Conservation (phyloP, 1,284 basidiomycete genomes). For the Cutaneotrichosporon dermatis region DNA sequence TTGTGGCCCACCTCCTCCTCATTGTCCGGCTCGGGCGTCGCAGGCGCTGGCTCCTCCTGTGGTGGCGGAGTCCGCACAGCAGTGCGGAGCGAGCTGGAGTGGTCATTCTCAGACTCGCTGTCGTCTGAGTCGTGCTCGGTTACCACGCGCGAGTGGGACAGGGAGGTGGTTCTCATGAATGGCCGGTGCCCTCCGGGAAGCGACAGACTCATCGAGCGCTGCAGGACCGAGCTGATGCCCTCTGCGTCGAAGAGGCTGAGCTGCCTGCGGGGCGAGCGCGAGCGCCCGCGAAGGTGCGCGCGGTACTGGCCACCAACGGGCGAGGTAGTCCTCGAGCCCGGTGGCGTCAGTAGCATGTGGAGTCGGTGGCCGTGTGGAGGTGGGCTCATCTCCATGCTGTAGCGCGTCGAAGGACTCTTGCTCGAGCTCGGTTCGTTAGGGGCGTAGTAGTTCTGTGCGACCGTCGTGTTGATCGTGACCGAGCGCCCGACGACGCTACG, state of each 20-base stretch:
- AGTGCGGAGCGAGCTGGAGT: slow-evolving; percentile 6
- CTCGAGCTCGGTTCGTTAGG: slow-evolving; percentile 1
- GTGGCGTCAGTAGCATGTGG: slow-evolving; percentile 37
- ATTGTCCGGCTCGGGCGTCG: neutral
- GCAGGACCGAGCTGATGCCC: slow-evolving; percentile 34
- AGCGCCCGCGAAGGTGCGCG: slow-evolving; percentile 20
- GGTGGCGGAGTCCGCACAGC: slow-evolving; percentile 16
- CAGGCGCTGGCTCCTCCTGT: slow-evolving; percentile 4
- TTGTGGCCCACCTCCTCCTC: slow-evolving; percentile 17
- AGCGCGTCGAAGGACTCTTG: slow-evolving; percentile 1
- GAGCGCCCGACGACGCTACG: slow-evolving; percentile 2
- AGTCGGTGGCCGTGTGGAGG: slow-evolving; percentile 33
- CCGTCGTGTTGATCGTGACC: slow-evolving; percentile 14
- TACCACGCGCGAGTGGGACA: slow-evolving; percentile 15
- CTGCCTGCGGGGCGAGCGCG: slow-evolving; percentile 19
- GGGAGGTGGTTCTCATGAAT: slow-evolving; percentile 14
- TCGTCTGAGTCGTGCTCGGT: slow-evolving; percentile 19
- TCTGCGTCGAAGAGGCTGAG: slow-evolving; percentile 31
- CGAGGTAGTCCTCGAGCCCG: slow-evolving; percentile 31
- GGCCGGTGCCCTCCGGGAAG: slow-evolving; percentile 11
- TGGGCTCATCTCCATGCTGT: neutral
- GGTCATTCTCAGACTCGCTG: slow-evolving; percentile 15
- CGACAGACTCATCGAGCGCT: slow-evolving; percentile 26
- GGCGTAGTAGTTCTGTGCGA: slow-evolving; percentile 7
- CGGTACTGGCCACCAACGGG: slow-evolving; percentile 13